phyloP scores from a whole-genome alignment of 1,139 yeast genomes.

The Williopsis jadinii region DNA sequence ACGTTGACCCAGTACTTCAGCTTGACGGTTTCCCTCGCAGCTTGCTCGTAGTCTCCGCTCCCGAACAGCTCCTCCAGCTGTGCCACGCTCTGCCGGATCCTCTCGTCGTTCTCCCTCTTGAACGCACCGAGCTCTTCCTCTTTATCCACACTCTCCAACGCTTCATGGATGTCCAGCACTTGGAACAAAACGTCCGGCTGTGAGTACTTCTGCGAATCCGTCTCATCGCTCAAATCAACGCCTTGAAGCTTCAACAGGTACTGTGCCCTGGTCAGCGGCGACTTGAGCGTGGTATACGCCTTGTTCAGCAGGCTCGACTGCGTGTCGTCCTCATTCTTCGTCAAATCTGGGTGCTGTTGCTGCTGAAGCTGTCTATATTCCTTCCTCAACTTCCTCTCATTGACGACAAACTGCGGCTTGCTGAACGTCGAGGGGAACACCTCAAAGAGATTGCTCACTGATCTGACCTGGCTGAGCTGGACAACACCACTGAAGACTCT shows the following conservation, averaged over 20 bases:
- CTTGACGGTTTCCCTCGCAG: slow-evolving; percentile 61
- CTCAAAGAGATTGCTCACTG: slow-evolving; percentile 29
- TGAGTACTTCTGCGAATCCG: slow-evolving; percentile 26
- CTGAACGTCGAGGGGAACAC: slow-evolving; percentile 76
- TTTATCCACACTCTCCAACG: slow-evolving; percentile 52
- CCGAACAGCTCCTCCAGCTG: slow-evolving; percentile 32
- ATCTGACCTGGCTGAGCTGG: too few relatives aligned
- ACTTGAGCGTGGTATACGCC: slow-evolving; percentile 64
- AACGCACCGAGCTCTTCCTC: slow-evolving; percentile 19
- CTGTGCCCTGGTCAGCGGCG: slow-evolving; percentile 67
- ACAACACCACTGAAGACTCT: too few relatives aligned
- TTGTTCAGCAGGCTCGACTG: slow-evolving; percentile 55
- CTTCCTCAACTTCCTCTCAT: slow-evolving; percentile 48
- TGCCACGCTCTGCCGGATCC: slow-evolving; percentile 26
- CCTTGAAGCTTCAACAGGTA: slow-evolving; percentile 39
- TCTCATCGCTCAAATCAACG: slow-evolving; percentile 30
- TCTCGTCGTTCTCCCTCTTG: slow-evolving; percentile 23
- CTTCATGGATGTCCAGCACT: slow-evolving; percentile 77
- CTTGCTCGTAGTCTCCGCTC: slow-evolving; percentile 39
- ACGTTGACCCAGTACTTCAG: slow-evolving; percentile 84
- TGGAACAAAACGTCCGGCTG: slow-evolving; percentile 53
- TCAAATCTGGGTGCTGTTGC: slow-evolving; percentile 68
- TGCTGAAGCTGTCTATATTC: slow-evolving; percentile 75
- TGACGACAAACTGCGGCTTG: slow-evolving; percentile 65
- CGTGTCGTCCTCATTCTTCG: slow-evolving; percentile 23